Base-by-base conservation (phyloP, 2,329 filamentous ascomycete genomes). In the Scedosporium dehoogii region DNA sequence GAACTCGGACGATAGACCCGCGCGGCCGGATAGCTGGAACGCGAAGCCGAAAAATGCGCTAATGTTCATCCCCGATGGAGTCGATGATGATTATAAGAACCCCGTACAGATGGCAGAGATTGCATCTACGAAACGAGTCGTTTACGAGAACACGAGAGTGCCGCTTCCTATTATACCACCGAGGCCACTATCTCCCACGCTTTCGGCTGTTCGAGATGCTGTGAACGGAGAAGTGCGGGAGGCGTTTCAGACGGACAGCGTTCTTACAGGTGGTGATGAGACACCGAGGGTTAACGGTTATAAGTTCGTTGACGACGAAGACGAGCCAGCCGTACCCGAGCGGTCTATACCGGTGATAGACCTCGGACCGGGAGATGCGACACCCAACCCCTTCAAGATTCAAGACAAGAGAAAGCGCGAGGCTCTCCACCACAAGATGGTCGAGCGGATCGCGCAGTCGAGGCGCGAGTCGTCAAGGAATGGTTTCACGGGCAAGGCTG, bases 281-380 rank as follows among this genome's bases (percentile, higher is more conserved):
- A 97, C 93, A 0, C 94, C 93, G 0, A 83, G 91, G 2, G 90
- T 97, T 0, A 96, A 96, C 66, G 94, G 94, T 1, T 99, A 97
- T 72, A 85, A 91, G 0, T 97, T 96, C 74, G 92, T 99, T 42
- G 92, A 96, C 67, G 91, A 96, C 63, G 89, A 89, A 58, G 80
- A 83, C 48, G 82, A 84, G 0, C 46, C 69, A 12, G 65, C 71
- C 56, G 48, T 55, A n/a, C 59, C 60, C n/a, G 61, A 46, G 38
- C 57, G 27, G 5, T 25, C 38, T 12, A n/a, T 64, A 9, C 74
- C 78, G n/a, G 66, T 76, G 65, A 79, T 88, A 69, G 75, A 86
- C 61, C 76, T 89, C 6, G 82, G 85, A 1, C 77, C 81, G 9
- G 81, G 82, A 14, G 81, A 86, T 69, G 73, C 82, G n/a, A 84